phyloP scores from a whole-genome alignment of 495 filamentous ascomycete species.

The Penicillium arizonense region DNA sequence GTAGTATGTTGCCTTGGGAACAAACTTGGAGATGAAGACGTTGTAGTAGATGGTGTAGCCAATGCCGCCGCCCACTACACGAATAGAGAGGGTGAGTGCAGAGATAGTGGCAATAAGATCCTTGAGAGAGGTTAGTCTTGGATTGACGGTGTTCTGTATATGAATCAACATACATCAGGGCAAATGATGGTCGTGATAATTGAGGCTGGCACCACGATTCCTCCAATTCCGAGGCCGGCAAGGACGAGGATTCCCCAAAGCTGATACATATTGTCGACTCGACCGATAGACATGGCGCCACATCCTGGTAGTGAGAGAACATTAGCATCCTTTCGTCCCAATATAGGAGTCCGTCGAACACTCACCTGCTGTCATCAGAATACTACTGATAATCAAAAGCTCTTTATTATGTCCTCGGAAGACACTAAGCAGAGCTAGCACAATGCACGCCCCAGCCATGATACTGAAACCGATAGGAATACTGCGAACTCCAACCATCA shows the following conservation, averaged over 20 bases:
- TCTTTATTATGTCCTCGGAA: constrained; percentile 62
- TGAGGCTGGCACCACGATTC: constrained; percentile 69
- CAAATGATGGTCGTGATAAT: constrained; percentile 75
- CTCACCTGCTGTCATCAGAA: constrained; percentile 67
- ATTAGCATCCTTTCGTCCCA: constrained; percentile 5
- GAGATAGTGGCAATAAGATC: constrained; percentile 74
- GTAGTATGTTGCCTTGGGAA: constrained; percentile 47
- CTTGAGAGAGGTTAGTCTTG: constrained; percentile 15
- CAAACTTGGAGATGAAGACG: constrained; percentile 66
- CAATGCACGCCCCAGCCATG: constrained; percentile 59
- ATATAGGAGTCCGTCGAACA: background rate
- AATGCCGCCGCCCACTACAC: constrained; percentile 67
- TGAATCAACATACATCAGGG: constrained; percentile 45
- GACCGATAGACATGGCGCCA: constrained; percentile 57
- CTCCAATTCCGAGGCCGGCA: constrained; percentile 69
- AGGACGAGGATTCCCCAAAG: constrained; percentile 63
- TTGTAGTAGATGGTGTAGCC: constrained; percentile 78
- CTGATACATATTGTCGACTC: constrained; percentile 55
- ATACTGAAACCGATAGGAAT: constrained; percentile 65
- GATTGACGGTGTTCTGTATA: no score
- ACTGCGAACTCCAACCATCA: constrained; percentile 65
- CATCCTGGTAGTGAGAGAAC: constrained; percentile 40
- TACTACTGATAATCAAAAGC: constrained; percentile 59
- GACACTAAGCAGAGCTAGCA: constrained; percentile 58
- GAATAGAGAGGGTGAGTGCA: constrained; percentile 70